Base-by-base conservation (phyloP, 2,329 filamentous ascomycete genomes). In the Calonectria naviculata region DNA sequence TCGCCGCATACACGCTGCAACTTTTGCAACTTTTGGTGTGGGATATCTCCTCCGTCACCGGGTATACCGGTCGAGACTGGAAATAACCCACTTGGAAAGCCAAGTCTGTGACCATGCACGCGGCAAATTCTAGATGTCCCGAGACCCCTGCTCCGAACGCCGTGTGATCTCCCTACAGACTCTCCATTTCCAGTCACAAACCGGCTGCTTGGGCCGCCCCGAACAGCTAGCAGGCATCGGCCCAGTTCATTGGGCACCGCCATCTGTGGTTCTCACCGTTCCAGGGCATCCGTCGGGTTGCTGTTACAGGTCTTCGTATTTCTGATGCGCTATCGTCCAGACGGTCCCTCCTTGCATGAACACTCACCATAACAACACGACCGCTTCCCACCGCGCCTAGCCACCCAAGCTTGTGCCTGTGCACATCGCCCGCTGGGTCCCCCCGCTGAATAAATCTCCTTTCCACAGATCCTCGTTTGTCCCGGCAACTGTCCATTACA, bases 171-270 rank as follows among this genome's bases (percentile, higher is more conserved):
- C 42, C 13, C 42, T 24, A 12, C n/a, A 3, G 9, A 15, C 47
- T 29, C 26, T 29, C 49, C 52, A 29, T 56, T 38, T 36, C 52
- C 34, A 29, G 46, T 17, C 17, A 15, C 21, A 21, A 38, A 56
- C 31, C 52, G 31, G 52, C 31, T 56, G 31, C n/a, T 21, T 36
- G 52, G 31, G 52, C 52, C 26, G 46, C 46, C 5, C 46, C 24
- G 24, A 15, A 49, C 52, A 56, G 29, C 52, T 38, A 65, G 64
- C 62, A 61, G 68, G 61, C 49, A 75, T 75, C 19, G 29, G 42
- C 67, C 67, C 52, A 77, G 73, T 66, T 72, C 68, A 77, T 76
- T 76, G 68, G 72, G 62, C 72, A 73, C 67, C 61, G 47, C 46
- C 41, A 19, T 26, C 7, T 24, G 28, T 21, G 13, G 44, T 65